These are phyloP conservation scores for Neopestalotiopsis sp. DNA, from an alignment of 2,329 filamentous ascomycete species.

Conservation along the genomic window DNA sequence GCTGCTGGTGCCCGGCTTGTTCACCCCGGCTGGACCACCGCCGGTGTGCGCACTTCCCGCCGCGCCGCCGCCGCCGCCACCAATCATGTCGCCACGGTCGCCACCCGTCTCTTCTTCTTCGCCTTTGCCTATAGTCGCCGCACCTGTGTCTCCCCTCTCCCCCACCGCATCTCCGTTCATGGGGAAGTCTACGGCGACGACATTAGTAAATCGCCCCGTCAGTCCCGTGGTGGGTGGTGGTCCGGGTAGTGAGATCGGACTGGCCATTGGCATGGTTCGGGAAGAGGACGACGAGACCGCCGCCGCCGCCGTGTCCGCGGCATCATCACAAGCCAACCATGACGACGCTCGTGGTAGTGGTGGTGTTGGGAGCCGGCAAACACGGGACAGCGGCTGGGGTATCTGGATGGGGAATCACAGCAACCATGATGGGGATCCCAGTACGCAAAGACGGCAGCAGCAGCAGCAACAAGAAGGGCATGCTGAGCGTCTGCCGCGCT, in stretches of 20 bases:
- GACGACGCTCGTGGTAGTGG: constrained; percentile 28
- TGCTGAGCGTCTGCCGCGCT: not conserved
- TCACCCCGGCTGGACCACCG: constrained; percentile 46
- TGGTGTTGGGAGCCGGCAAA: constrained; percentile 27
- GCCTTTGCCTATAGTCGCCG: not conserved
- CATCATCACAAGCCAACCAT: constrained; percentile 21
- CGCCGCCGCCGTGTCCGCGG: no score
- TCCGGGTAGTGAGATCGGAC: not conserved
- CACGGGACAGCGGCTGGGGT: constrained; percentile 39
- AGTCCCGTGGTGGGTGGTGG: not conserved
- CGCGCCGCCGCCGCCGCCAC: constrained; percentile 5
- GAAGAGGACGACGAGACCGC: not conserved
- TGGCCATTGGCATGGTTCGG: constrained; percentile 19
- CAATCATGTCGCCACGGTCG: constrained; percentile 24
- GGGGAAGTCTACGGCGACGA: no score
- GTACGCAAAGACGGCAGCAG: no score
- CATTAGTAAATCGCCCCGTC: constrained; percentile 9
- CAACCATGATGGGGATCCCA: no score
- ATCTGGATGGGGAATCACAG: constrained; percentile 23
- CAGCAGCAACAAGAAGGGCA: no score
- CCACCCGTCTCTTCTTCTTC: not conserved
- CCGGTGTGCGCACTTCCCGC: constrained; percentile 49
- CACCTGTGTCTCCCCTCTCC: constrained; percentile 32
- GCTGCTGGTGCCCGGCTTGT: constrained; percentile 43
- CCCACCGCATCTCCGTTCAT: constrained; percentile 23